Base-by-base conservation (phyloP, 2,329 filamentous ascomycete species). In the Monilinia fructigena region DNA sequence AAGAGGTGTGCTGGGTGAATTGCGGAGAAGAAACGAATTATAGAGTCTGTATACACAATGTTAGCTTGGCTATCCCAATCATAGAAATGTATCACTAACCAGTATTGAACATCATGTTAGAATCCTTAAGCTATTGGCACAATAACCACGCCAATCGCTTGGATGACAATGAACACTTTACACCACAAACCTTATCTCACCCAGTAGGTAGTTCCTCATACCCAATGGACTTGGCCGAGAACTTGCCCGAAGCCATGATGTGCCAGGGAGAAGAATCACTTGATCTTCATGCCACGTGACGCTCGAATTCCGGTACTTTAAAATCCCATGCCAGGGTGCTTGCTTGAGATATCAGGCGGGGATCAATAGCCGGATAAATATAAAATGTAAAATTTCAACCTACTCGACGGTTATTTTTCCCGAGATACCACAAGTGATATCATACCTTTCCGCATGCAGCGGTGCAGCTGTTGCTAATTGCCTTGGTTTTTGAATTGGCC, bases 1-100 rank as follows among this genome's bases (percentile, higher is more conserved):
- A 53, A 89, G 73, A 1, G 85, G 82, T 1, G 77, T 74, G 16
- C 76, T 73, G 0, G 78, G 74, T 6, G 63, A 65, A 28, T 65
- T 65, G 0, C 38, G 63, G 63, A 75, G 14, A 75, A 71, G 67
- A 26, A 61, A 28, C 26, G 64, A n/a, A 67, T 75, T 76, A 68
- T 72, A 72, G 40, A 75, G 45, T 66, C 75, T 52, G 20, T 40
- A n/a, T 28, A 40, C 26, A 38, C 26, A 42, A 26, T 26, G 56
- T 74, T 70, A 73, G 70, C 58, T 54, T 62, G 20, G 16, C 7
- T 12, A 16, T 56, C 35, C 5, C 11, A 35, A 26, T 18, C n/a
- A 55, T 4, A 11, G 48, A 61, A 54, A 50, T 48, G n/a, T 56
- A 38, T 52, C 56, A 60, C 56, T 60, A 60, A 60, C 45, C 56